These are phyloP conservation scores for Tricholoma terreum DNA, from an alignment of 768 basidiomycete species.

Conservation along the genomic window DNA sequence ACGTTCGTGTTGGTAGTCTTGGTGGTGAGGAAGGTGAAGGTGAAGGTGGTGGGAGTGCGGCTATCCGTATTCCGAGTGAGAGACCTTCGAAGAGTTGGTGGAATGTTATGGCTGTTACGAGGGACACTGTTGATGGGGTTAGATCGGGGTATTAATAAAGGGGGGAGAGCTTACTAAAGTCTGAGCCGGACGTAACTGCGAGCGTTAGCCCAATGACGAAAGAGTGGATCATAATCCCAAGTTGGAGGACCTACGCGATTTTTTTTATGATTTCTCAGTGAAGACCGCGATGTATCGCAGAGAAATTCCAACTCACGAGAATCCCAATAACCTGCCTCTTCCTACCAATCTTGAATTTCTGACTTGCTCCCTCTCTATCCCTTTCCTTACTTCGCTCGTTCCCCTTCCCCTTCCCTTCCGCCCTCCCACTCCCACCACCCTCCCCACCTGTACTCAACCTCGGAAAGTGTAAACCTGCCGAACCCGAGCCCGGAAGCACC, in stretches of 20 bases:
- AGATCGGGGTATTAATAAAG: neutral
- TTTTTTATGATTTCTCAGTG: neutral
- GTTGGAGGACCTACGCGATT: constrained; percentile 65
- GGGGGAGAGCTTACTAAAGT: constrained; percentile 55
- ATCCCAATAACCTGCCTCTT: constrained; percentile 72
- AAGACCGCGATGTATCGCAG: neutral
- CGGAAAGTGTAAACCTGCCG: neutral
- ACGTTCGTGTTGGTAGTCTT: neutral
- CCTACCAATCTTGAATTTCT: constrained; percentile 40
- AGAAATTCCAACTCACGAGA: constrained; percentile 38
- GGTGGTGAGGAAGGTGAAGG: constrained; percentile 2
- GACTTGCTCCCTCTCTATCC: constrained; percentile 11
- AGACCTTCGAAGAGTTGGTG: constrained; percentile 86
- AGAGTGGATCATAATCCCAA: constrained; percentile 84
- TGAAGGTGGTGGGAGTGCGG: constrained; percentile 52
- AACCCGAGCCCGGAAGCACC: neutral
- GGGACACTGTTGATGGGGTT: constrained; percentile 45
- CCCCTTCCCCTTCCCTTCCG: neutral
- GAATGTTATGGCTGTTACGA: constrained; percentile 72
- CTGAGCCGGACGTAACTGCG: constrained; percentile 62
- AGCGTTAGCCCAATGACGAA: constrained; percentile 78
- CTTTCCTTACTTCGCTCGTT: constrained; percentile 12
- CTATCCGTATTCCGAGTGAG: constrained; percentile 78
- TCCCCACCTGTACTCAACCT: neutral
- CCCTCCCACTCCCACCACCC: neutral